These are phyloP conservation scores for Diaporthe aspalathi DNA, from an alignment of 2,329 filamentous ascomycete genomes.

Conservation along the genomic window DNA sequence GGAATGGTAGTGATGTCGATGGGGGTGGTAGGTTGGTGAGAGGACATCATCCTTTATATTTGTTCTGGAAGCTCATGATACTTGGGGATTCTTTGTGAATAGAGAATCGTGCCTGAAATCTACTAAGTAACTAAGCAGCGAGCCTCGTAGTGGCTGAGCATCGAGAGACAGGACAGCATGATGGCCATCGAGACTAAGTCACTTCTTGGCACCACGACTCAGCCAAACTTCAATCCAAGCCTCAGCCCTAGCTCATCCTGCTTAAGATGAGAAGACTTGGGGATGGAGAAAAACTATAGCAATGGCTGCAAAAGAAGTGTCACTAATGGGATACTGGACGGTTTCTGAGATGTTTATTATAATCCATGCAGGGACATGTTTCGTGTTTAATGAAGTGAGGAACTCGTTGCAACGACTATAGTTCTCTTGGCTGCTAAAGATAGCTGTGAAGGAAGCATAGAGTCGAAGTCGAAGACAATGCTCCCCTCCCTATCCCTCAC, in stretches of 20 bases:
- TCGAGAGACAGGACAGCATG: not conserved
- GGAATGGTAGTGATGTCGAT: not conserved
- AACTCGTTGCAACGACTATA: not conserved
- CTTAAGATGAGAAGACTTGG: not conserved
- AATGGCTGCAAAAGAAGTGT: not conserved
- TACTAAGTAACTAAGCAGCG: too few species aligned
- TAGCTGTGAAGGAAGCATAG: not conserved
- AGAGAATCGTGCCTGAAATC: too few species aligned
- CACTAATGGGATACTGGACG: not conserved
- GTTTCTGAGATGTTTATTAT: not conserved
- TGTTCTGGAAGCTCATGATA: not conserved
- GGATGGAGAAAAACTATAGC: not conserved
- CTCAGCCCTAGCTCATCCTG: not conserved
- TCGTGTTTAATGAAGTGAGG: too few species aligned
- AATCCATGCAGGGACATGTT: not conserved
- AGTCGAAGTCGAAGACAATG: not conserved
- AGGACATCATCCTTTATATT: not conserved
- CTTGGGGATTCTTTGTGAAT: not conserved
- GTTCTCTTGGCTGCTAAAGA: not conserved
- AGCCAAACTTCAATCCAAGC: not conserved
- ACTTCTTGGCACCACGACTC: not conserved
- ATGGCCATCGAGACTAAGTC: not conserved
- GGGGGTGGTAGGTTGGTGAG: not conserved
- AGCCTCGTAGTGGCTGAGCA: not conserved
- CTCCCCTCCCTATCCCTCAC: not conserved